Conservation (phyloP, 2,329 filamentous ascomycete species). For the Aphanoascus verrucosus region DNA sequence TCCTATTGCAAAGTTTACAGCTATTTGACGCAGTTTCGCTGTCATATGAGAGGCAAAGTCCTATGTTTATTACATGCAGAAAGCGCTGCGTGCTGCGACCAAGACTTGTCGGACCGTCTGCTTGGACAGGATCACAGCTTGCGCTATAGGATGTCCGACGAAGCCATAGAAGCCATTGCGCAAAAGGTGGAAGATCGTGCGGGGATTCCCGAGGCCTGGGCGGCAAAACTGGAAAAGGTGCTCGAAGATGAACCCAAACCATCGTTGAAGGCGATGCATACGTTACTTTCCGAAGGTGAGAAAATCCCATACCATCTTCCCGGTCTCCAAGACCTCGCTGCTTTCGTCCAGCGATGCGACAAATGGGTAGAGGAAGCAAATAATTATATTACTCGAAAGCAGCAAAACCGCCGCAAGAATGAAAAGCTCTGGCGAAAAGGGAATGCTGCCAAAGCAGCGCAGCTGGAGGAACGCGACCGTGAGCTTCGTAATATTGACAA, state of each 20-base stretch:
- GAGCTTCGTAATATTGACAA: conserved; percentile 83
- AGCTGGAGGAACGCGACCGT: conserved; percentile 71
- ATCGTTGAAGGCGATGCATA: conserved; percentile 73
- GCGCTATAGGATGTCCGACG: conserved; percentile 64
- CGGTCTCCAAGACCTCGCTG: conserved; percentile 68
- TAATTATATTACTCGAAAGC: conserved; percentile 91
- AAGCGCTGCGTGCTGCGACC: conserved; percentile 66
- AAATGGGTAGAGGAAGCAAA: conserved; percentile 97
- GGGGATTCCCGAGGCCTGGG: conserved; percentile 74
- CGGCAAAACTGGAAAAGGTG: conserved; percentile 74
- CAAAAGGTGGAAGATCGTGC: conserved; percentile 80
- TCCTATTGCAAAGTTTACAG: conserved; percentile 83
- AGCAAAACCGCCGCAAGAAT: conserved; percentile 91
- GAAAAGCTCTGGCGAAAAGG: conserved; percentile 75
- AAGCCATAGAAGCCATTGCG: conserved; percentile 54
- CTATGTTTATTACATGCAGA: conserved; percentile 77
- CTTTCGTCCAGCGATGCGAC: conserved; percentile 91
- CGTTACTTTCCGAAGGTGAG: conserved; percentile 82
- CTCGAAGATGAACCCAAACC: conserved; percentile 76
- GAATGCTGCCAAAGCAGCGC: conserved; percentile 58
- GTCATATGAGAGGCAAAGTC: conserved; percentile 67
- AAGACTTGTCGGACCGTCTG: conserved; percentile 55
- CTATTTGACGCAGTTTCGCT: conserved; percentile 84
- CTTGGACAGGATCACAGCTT: conserved; percentile 60
- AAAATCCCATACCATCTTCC: conserved; percentile 85